Conservation (phyloP, 345 rosid species). For the Limnanthes douglasii region DNA sequence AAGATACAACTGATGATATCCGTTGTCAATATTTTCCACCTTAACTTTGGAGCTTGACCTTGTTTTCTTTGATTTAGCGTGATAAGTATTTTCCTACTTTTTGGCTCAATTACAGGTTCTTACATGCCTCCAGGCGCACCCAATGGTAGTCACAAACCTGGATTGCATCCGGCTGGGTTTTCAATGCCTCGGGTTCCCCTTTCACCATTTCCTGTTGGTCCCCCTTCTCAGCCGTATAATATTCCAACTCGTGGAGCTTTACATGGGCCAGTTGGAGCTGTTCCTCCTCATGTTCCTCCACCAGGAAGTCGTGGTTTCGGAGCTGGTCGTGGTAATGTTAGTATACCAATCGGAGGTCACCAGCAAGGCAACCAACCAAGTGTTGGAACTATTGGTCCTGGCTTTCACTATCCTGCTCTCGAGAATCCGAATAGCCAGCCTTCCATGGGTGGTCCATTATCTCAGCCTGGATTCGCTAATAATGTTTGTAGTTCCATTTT, state of each 20-base stretch:
- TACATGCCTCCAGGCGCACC: conserved; percentile 66
- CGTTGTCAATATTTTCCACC: no score
- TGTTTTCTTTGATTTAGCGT: neutral
- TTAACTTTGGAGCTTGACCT: conserved; percentile 1
- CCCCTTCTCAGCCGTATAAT: conserved; percentile 87
- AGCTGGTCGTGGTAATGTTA: conserved; percentile 71
- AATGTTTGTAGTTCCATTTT: conserved; percentile 18
- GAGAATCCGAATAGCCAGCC: conserved; percentile 92
- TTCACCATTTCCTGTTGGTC: conserved; percentile 69
- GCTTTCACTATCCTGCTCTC: conserved; percentile 50
- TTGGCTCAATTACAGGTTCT: conserved; percentile 35
- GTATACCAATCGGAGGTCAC: conserved; percentile 73
- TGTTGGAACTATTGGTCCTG: conserved; percentile 74
- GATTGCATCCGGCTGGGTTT: conserved; percentile 76
- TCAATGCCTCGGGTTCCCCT: conserved; percentile 78
- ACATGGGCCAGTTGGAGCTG: conserved; percentile 91
- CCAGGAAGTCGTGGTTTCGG: conserved; percentile 87
- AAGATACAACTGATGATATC: no score
- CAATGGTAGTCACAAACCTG: conserved; percentile 87
- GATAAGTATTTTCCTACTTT: conserved; percentile 1
- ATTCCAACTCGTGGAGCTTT: conserved; percentile 87
- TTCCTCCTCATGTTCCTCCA: conserved; percentile 74
- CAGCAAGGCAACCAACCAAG: conserved; percentile 68
- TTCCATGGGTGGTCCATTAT: conserved; percentile 76
- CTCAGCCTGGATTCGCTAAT: conserved; percentile 94